Conservation (phyloP, 2,329 filamentous ascomycete genomes). For the Ceratocystis alfenasii region DNA sequence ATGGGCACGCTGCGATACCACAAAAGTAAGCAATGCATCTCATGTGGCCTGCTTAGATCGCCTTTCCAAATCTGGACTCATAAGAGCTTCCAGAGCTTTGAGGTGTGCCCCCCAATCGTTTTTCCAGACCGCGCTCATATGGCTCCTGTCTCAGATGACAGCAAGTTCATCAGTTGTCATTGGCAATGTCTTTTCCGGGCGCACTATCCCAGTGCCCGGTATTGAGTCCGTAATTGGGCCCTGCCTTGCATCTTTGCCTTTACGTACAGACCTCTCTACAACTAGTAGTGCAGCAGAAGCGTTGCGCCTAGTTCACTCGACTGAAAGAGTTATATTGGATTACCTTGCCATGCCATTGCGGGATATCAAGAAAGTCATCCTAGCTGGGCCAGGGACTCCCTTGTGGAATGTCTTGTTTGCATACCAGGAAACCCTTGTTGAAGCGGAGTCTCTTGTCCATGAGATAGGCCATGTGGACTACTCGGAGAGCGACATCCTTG, state of each 20-base stretch:
- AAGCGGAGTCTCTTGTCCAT: constrained; percentile 33
- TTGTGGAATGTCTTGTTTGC: constrained; percentile 72
- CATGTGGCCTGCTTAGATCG: background rate
- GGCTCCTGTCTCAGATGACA: constrained; percentile 53
- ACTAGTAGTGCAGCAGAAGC: constrained; percentile 47
- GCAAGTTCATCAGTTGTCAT: constrained; percentile 57
- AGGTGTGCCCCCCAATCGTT: constrained; percentile 30
- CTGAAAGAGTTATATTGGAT: constrained; percentile 53
- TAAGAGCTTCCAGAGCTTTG: background rate
- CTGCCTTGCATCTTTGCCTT: constrained; percentile 63
- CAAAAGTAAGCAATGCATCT: background rate
- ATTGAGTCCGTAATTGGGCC: constrained; percentile 70
- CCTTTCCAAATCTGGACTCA: background rate
- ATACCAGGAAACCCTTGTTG: constrained; percentile 62
- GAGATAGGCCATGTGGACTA: constrained; percentile 54
- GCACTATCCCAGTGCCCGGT: constrained; percentile 56
- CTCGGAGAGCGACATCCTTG: constrained; percentile 61
- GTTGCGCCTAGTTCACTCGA: constrained; percentile 49
- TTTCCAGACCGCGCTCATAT: constrained; percentile 60
- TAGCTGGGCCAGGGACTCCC: constrained; percentile 40
- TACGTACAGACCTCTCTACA: constrained; percentile 49
- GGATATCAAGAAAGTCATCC: constrained; percentile 54
- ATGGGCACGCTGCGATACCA: background rate
- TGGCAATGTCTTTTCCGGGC: constrained; percentile 70
- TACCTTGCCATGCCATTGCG: constrained; percentile 52